Conservation (phyloP, 257 asterid genomes). For the Oldenlandia corymbosa region DNA sequence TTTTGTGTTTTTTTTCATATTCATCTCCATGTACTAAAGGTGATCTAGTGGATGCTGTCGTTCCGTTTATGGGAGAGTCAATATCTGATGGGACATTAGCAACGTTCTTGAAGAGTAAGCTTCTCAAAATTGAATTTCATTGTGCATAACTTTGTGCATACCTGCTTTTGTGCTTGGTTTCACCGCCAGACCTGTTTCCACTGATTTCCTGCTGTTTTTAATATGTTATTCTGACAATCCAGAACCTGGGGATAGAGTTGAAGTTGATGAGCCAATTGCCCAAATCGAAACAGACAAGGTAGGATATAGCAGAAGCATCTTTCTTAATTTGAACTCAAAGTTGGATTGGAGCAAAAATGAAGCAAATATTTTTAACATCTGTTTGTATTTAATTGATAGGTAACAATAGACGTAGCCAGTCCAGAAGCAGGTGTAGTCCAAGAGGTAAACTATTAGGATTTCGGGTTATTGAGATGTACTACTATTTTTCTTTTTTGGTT, state of each 20-base stretch:
- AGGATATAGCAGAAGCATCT: slow-evolving; percentile 3
- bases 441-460: slow-evolving; percentile 42
- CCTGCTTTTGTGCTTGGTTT: not conserved
- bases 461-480: not conserved
- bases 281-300: slow-evolving; percentile 99
- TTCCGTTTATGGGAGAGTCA: slow-evolving; percentile 97
- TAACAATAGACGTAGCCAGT: slow-evolving; percentile 93
- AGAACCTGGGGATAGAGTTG: slow-evolving; percentile 91
- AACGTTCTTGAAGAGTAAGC: slow-evolving; percentile 74
- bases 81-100: slow-evolving; percentile 88
- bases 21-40: slow-evolving; percentile 38
- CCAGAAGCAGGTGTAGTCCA: slow-evolving; percentile 98
- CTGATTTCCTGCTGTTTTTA: not conserved
- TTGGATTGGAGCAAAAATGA: slow-evolving; percentile 23
- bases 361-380: slow-evolving; percentile 4
- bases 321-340: slow-evolving; percentile 3
- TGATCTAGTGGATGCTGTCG: slow-evolving; percentile 81
- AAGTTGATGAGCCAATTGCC: slow-evolving; percentile 88
- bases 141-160: slow-evolving; percentile 5
- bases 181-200: not conserved
- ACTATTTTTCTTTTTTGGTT: not conserved
- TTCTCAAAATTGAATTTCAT: not conserved
- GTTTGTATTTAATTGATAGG: slow-evolving; percentile 49
- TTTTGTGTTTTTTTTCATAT: slow-evolving; percentile 8
- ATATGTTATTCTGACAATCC: slow-evolving; percentile 19